Conservation (phyloP, 83 land plant species). For the Picea mariana region DNA sequence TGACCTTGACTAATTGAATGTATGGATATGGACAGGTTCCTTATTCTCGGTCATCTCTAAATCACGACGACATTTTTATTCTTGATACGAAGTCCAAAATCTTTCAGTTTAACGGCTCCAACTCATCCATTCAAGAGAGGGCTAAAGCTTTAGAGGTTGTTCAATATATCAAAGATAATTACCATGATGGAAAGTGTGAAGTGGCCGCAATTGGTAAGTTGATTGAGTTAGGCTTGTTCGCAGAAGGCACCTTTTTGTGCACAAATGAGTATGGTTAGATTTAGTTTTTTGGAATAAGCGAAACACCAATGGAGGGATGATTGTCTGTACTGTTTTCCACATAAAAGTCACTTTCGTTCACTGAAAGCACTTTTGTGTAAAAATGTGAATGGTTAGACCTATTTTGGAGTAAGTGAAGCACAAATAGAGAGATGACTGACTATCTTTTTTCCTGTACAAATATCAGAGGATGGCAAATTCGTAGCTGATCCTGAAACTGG, state of each 20-base stretch:
- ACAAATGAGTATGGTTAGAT: too few species aligned
- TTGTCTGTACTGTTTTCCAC: neutral
- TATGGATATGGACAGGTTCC: constrained; percentile 54
- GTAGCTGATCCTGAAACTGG: constrained; percentile 81
- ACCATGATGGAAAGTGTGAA: constrained; percentile 69
- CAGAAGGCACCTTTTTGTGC: neutral
- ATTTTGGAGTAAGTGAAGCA: neutral
- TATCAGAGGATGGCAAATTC: constrained; percentile 79
- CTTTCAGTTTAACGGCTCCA: constrained; percentile 73
- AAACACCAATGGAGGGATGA: neutral
- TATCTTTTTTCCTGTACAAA: neutral
- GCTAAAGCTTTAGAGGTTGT: constrained; percentile 75
- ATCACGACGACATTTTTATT: constrained; percentile 74
- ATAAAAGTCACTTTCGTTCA: neutral
- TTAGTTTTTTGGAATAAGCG: neutral
- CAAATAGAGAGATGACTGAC: neutral
- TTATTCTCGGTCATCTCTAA: constrained; percentile 70
- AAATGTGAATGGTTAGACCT: neutral
- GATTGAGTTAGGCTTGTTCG: neutral
- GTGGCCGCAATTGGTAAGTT: constrained; percentile 60
- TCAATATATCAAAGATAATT: constrained; percentile 57
- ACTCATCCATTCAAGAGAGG: constrained; percentile 64
- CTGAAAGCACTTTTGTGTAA: neutral
- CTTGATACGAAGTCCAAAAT: constrained; percentile 73
- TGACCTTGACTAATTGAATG: constrained; percentile 10